Evolutionary conservation across 768 basidiomycete genomes (phyloP).

Genomic region (Phaffia tasmanica): DNA sequence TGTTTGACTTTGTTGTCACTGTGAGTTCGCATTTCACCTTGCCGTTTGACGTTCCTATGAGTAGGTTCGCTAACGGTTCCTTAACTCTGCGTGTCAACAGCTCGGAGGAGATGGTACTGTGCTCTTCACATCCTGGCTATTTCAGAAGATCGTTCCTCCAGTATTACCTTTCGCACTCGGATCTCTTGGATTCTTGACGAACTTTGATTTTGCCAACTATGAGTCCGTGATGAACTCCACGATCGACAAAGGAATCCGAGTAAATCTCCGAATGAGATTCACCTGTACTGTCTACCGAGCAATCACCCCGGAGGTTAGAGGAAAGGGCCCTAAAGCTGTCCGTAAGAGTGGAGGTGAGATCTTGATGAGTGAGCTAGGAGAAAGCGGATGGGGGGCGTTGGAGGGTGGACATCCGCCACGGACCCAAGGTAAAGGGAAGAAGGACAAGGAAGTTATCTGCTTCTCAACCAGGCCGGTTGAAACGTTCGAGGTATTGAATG

Average conservation of each 20-base stretch:
- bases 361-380: constrained; percentile 83
- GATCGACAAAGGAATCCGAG: constrained; percentile 85
- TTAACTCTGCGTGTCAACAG: constrained; percentile 42
- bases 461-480: constrained; percentile 84
- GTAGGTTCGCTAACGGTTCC: constrained; percentile 20
- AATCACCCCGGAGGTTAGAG: constrained; percentile 58
- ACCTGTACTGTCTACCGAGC: constrained; percentile 97
- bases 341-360: constrained; percentile 93
- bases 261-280: constrained; percentile 97
- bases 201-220: constrained; percentile 86
- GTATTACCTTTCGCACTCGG: constrained; percentile 94
- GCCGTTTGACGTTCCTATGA: neutral
- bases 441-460: constrained; percentile 97
- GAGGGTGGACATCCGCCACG: constrained; percentile 45
- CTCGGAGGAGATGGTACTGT: constrained; percentile 98
- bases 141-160: constrained; percentile 97
- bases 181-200: constrained; percentile 92
- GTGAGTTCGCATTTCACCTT: constrained; percentile 45
- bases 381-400: constrained; percentile 89
- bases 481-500: constrained; percentile 93
- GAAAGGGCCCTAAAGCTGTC: constrained; percentile 56
- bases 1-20: constrained; percentile 96
- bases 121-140: constrained; percentile 96
- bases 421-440: constrained; percentile 38
- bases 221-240: constrained; percentile 71